Conservation (phyloP, 768 basidiomycete genomes). For the Daedaleopsis sinensis region DNA sequence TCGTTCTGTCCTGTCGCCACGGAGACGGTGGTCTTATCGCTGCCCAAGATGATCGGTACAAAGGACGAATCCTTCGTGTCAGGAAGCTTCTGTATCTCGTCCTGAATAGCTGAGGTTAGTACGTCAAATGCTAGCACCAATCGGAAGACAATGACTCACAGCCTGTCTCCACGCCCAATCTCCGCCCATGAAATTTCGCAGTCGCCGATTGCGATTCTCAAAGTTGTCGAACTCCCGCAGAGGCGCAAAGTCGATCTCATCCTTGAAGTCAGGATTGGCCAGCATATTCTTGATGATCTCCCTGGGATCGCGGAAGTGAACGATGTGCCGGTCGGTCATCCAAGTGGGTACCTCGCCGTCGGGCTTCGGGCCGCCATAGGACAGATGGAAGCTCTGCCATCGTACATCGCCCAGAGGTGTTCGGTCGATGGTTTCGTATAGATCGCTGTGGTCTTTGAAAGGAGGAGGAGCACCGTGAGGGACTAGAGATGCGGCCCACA, state of each 20-base stretch:
- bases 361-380: conserved; percentile 23
- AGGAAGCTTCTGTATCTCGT: conserved; percentile 1
- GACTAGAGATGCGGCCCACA: conserved; percentile 15
- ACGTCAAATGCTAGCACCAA: not conserved
- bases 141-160: conserved; percentile 22
- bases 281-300: conserved; percentile 24
- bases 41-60: conserved; percentile 28
- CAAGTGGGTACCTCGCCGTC: conserved; percentile 23
- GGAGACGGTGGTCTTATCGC: conserved; percentile 30
- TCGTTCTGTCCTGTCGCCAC: conserved; percentile 26
- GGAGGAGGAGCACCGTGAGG: conserved; percentile 12
- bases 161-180: conserved; percentile 34
- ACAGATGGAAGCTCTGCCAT: conserved; percentile 40
- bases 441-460: conserved; percentile 33
- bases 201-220: conserved; percentile 14
- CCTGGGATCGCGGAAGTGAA: conserved; percentile 26
- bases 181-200: conserved; percentile 29
- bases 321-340: conserved; percentile 29
- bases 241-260: conserved; percentile 27
- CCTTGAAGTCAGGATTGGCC: conserved; percentile 25
- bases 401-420: conserved; percentile 38
- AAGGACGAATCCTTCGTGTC: conserved; percentile 18
- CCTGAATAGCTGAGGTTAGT: not conserved
- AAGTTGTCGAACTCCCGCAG: conserved; percentile 16
- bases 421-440: conserved; percentile 39